phyloP scores from a whole-genome alignment of 2,329 filamentous ascomycete genomes.

The Neurospora sp. region DNA sequence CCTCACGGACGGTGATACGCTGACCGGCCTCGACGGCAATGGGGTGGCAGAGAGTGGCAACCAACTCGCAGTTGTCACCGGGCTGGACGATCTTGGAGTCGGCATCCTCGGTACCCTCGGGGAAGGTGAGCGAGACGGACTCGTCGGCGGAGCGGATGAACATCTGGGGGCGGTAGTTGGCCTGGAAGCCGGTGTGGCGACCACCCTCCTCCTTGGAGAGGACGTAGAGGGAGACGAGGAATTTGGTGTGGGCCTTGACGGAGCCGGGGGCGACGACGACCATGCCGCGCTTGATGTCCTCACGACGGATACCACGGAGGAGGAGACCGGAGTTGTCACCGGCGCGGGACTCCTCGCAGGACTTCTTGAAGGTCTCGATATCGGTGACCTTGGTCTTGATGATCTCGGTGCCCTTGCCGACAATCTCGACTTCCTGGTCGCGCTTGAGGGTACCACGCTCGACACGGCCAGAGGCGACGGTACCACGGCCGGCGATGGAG shows the following conservation, averaged over 20 bases:
- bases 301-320: constrained; percentile 89
- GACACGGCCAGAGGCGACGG: constrained; percentile 91
- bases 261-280: constrained; percentile 75
- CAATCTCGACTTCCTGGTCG: constrained; percentile 87
- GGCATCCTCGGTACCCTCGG: constrained; percentile 67
- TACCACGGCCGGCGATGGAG: constrained; percentile 87
- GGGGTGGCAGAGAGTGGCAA: constrained; percentile 74
- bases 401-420: constrained; percentile 70
- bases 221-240: constrained; percentile 93
- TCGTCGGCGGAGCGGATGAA: constrained; percentile 89
- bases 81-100: constrained; percentile 83
- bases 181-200: constrained; percentile 86
- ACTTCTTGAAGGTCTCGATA: constrained; percentile 99
- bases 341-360: constrained; percentile 88
- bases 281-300: constrained; percentile 93
- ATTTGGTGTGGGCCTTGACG: constrained; percentile 80
- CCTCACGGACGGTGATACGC: constrained; percentile 97
- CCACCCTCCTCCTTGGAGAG: constrained; percentile 97
- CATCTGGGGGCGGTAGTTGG: constrained; percentile 96
- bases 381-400: constrained; percentile 99
- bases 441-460: constrained; percentile 92
- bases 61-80: constrained; percentile 98
- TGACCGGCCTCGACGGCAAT: constrained; percentile 84
- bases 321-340: constrained; percentile 98
- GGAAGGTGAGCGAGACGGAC: constrained; percentile 71